Percentiles rank a stretch among this genome's conserved stretches.
Conservation (phyloP, 2,329 filamentous ascomycete genomes). For the Aschersonia sp. region DNA sequence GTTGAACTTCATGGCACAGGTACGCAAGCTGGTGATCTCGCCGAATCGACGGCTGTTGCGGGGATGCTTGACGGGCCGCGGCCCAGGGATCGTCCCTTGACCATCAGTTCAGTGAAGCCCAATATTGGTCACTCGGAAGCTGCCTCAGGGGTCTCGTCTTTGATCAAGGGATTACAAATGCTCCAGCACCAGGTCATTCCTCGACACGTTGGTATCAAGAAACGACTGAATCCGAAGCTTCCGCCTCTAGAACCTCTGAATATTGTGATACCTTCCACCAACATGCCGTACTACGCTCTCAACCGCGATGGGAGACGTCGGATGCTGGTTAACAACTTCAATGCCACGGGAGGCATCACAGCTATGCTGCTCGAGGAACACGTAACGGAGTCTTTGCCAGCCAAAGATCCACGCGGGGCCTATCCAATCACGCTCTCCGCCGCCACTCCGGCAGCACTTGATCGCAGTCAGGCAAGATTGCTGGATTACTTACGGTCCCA, state of each 20-base stretch:
- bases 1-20: conserved; percentile 85
- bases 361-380: conserved; percentile 5
- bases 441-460: not conserved
- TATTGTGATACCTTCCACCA: conserved; percentile 8
- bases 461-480: not conserved
- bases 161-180: conserved; percentile 18
- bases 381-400: not conserved
- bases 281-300: conserved; percentile 20
- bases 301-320: conserved; percentile 3
- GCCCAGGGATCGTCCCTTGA: not conserved
- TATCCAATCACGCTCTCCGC: not conserved
- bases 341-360: conserved; percentile 19
- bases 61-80: conserved; percentile 36
- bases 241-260: conserved; percentile 5
- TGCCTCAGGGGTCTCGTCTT: conserved; percentile 13
- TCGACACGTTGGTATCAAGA: conserved; percentile 11
- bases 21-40: conserved; percentile 70
- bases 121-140: conserved; percentile 47
- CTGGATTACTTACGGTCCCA: not conserved
- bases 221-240: conserved; percentile 14
- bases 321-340: conserved; percentile 19
- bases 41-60: conserved; percentile 68
- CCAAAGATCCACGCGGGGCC: not conserved
- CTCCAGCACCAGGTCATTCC: conserved; percentile 11
- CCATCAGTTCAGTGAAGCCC: conserved; percentile 34